phyloP scores from a whole-genome alignment of 2,329 filamentous ascomycete genomes.

The Teratosphaeriaceae sp. region DNA sequence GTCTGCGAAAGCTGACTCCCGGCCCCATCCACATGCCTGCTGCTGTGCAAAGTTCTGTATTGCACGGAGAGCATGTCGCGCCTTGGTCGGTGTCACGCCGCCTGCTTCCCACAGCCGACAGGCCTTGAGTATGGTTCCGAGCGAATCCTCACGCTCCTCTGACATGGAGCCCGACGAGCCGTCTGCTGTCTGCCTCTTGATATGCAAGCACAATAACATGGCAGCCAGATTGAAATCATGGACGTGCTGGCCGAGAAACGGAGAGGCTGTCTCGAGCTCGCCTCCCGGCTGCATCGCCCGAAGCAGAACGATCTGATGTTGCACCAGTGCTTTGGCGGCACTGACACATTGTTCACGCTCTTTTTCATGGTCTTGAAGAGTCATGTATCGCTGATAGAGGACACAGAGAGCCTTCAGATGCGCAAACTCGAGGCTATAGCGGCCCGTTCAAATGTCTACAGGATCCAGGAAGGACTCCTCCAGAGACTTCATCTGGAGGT shows the following conservation, averaged over 20 bases:
- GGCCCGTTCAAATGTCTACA: neutral
- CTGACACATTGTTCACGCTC: neutral
- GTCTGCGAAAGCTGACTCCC: no score
- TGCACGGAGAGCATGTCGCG: no score
- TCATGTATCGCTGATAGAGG: conserved; percentile 3
- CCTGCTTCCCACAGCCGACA: neutral
- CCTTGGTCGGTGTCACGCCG: no score
- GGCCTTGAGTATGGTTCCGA: neutral
- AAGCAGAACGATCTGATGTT: conserved; percentile 1
- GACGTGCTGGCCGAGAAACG: neutral
- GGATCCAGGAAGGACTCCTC: conserved; percentile 4
- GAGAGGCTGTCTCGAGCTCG: neutral
- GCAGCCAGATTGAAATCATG: conserved; percentile 5
- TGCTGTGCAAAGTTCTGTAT: no score
- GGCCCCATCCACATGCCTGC: no score
- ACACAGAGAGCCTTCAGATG: conserved; percentile 2
- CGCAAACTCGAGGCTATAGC: conserved; percentile 2
- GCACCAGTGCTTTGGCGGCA: neutral
- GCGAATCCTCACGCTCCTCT: neutral
- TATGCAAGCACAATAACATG: conserved; percentile 1
- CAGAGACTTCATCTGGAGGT: neutral
- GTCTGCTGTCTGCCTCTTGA: neutral
- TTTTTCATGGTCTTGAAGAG: neutral
- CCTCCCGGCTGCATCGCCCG: neutral
- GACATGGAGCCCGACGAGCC: neutral